Evolutionary conservation across 495 filamentous ascomycete species (phyloP), one percentile per base, ranked within the genome.

Genomic region (Xylaria nigripes): DNA sequence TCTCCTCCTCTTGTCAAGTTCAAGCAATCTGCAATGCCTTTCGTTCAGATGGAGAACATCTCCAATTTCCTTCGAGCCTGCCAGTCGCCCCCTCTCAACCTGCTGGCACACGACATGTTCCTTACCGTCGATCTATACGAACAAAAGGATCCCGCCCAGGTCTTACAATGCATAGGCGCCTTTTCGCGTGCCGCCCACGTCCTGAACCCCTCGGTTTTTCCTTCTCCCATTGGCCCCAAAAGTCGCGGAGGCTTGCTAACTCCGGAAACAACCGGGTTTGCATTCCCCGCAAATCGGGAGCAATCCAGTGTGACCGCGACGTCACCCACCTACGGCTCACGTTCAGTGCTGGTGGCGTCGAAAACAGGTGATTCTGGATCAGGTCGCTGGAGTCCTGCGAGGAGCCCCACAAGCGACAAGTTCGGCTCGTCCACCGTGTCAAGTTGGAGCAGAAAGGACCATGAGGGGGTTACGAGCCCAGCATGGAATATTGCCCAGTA

Each of bases 401-500:
- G 83, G 54, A 72, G 73, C 6, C 77, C 75, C 23, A 67, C 61
- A 23, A 67, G 59, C 40, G 65, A 70, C 5, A 54, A 61, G 41
- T 50, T 64, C 45, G 68, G 64, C 21, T 72, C 72, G 1, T 70
- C 74, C 6, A 66, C 64, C 3, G 78, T 90, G 34, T 96, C 90
- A 67, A 92, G 83, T 66, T 99, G 93, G 93, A 93, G 86, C 68
- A 95, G 83, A 64, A 87, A 76, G 61, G 78, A 78, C 16, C 89
- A 97, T 59, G 86, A 96, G 67, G 79, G 80, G 18, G 76, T 75
- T 25, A 96, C 92, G 12, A 71, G 82, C 3, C 94, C 94, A 1
- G 94, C 94, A 23, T 99, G 94, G 94, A 97, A 99, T 63, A 96
- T 97, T 54, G 88, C 92, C 38, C 94, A 99, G 62, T 99, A 97